Percentiles rank a stretch among this genome's conserved stretches.
Evolutionary conservation across 2,329 filamentous ascomycete species (phyloP).

Genomic region (Gnomoniopsis sp.): DNA sequence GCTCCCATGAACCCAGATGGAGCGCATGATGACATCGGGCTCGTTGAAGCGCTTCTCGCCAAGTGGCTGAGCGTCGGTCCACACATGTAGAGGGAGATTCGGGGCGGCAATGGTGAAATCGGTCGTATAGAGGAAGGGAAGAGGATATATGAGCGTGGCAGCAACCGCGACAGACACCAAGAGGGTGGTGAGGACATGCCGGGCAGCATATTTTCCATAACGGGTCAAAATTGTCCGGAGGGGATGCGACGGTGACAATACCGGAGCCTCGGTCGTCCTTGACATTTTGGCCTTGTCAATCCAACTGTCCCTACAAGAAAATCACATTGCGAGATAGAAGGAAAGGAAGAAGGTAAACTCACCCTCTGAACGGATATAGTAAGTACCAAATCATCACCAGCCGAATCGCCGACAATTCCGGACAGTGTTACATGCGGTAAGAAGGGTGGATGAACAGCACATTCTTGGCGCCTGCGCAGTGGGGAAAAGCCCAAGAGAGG

Average conservation of each 20-base stretch:
- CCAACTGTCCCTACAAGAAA: conserved; percentile 17
- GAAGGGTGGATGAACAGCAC: conserved; percentile 9
- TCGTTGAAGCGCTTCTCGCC: conserved; percentile 45
- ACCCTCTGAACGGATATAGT: conserved; percentile 74
- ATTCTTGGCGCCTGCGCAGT: conserved; percentile 15
- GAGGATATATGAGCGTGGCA: conserved; percentile 68
- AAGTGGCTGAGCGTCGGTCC: conserved; percentile 70
- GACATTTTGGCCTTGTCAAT: conserved; percentile 1
- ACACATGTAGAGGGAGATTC: conserved; percentile 74
- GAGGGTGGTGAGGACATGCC: conserved; percentile 71
- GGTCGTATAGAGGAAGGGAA: conserved; percentile 70
- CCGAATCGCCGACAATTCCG: conserved; percentile 9
- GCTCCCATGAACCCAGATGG: conserved; percentile 76
- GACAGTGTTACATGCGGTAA: conserved; percentile 1
- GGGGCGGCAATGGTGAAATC: conserved; percentile 69
- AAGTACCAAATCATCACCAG: conserved; percentile 70
- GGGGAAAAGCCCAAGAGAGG: neutral
- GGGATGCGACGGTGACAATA: conserved; percentile 61
- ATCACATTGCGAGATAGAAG: neutral
- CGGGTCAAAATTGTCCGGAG: conserved; percentile 62
- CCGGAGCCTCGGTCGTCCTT: conserved; percentile 72
- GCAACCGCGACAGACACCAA: conserved; percentile 70
- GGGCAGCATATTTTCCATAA: conserved; percentile 68
- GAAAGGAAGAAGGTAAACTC: conserved; percentile 33
- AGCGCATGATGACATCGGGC: conserved; percentile 76